Evolutionary conservation across 1,284 basidiomycete genomes (phyloP).

Genomic region (Abortiporus biennis): DNA sequence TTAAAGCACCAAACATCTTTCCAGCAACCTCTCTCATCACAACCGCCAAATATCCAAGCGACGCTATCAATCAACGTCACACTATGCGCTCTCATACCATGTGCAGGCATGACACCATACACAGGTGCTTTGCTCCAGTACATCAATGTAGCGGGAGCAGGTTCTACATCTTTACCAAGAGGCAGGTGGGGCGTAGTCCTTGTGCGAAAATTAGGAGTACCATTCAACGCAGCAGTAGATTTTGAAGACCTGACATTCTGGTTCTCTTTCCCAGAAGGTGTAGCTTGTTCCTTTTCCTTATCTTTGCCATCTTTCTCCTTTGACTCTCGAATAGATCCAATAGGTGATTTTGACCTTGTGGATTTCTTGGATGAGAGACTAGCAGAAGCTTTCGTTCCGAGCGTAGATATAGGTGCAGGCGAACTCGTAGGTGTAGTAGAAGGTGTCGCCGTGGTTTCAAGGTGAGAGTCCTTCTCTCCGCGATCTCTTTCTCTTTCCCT

Average conservation of each 20-base stretch:
- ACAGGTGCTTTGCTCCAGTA: slow-evolving; percentile 85
- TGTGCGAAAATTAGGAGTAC: slow-evolving; percentile 11
- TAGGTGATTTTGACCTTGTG: slow-evolving; percentile 9
- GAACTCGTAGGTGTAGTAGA: neutral
- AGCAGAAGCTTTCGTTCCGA: neutral
- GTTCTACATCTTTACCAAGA: slow-evolving; percentile 48
- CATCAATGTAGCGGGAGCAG: slow-evolving; percentile 59
- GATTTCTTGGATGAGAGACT: neutral
- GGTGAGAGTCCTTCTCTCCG: slow-evolving; percentile 1
- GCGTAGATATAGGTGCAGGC: neutral
- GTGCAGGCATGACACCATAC: slow-evolving; percentile 69
- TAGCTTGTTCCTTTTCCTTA: slow-evolving; percentile 11
- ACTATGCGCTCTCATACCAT: slow-evolving; percentile 79
- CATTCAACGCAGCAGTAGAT: slow-evolving; percentile 1
- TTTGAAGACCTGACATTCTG: slow-evolving; percentile 6
- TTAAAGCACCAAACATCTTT: slow-evolving; percentile 84
- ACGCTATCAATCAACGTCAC: slow-evolving; percentile 78
- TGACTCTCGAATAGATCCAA: slow-evolving; percentile 8
- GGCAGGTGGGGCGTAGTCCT: slow-evolving; percentile 42
- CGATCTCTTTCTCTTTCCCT: slow-evolving; percentile 4
- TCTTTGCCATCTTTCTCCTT: slow-evolving; percentile 11
- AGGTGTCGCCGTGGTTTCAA: slow-evolving; percentile 8
- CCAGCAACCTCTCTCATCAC: slow-evolving; percentile 74
- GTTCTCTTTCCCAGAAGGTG: slow-evolving; percentile 7
- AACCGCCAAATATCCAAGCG: slow-evolving; percentile 88